Evolutionary conservation across 257 asterid species (phyloP).

Genomic region (Plantago major): DNA sequence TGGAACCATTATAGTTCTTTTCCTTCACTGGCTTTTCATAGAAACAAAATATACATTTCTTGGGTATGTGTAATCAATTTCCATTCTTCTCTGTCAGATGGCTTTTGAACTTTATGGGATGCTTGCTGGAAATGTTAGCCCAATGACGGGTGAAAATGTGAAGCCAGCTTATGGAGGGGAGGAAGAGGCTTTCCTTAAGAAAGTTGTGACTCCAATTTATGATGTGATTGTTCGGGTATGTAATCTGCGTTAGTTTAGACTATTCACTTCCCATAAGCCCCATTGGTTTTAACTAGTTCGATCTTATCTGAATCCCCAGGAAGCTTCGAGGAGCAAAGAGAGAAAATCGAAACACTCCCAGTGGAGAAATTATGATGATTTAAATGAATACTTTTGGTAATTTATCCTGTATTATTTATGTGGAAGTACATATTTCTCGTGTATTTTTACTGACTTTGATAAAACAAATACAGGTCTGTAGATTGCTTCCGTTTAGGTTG

Average conservation of each 20-base stretch:
- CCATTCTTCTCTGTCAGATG: constrained; percentile 46
- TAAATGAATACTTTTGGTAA: constrained; percentile 96
- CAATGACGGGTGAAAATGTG: constrained; percentile 95
- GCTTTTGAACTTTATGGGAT: constrained; percentile 97
- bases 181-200: constrained; percentile 86
- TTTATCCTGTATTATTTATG: constrained; percentile 12
- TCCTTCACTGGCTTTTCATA: too few relatives aligned
- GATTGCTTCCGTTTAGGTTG: constrained; percentile 98
- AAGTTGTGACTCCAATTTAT: constrained; percentile 96
- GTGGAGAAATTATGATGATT: constrained; percentile 98
- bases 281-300: constrained; percentile 9
- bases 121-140: constrained; percentile 99
- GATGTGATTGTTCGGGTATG: constrained; percentile 91
- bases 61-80: constrained; percentile 9
- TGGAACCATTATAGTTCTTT: too few relatives aligned
- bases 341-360: constrained; percentile 92
- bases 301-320: constrained; percentile 41
- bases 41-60: neutral
- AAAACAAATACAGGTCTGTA: constrained; percentile 59
- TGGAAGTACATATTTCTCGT: constrained; percentile 6
- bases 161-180: constrained; percentile 99
- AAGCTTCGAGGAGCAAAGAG: constrained; percentile 82
- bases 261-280: constrained; percentile 1
- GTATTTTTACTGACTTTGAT: constrained; percentile 6
- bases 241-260: neutral